Evolutionary conservation across 352 stramenopile species (phyloP).

Genomic region (Pythium volutum): DNA sequence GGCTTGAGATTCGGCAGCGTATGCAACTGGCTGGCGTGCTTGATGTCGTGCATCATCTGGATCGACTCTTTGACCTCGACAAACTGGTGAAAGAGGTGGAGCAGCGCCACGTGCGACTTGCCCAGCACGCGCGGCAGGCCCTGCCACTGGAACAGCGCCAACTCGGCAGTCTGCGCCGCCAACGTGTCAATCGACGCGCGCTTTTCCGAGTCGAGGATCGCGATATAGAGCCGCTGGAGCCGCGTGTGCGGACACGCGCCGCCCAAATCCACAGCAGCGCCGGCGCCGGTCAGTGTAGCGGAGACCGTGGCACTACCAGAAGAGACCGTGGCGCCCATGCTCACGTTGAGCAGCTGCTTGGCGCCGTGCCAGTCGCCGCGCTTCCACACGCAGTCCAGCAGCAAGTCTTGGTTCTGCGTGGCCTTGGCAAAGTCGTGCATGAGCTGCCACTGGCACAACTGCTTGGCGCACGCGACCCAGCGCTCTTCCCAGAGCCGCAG

Average conservation of each 20-base stretch:
- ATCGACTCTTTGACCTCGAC: constrained; percentile 92
- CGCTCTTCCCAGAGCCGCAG: constrained; percentile 84
- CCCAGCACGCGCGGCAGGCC: constrained; percentile 78
- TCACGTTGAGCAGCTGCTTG: constrained; percentile 64
- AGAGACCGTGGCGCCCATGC: constrained; percentile 10
- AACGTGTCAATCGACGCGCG: constrained; percentile 62
- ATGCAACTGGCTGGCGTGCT: constrained; percentile 73
- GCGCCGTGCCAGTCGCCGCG: constrained; percentile 85
- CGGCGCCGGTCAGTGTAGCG: not conserved
- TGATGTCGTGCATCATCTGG: constrained; percentile 90
- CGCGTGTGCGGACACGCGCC: constrained; percentile 67
- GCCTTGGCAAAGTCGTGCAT: constrained; percentile 92
- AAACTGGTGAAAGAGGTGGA: constrained; percentile 91
- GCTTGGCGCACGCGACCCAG: constrained; percentile 90
- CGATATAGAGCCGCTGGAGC: constrained; percentile 86
- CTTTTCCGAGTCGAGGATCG: constrained; percentile 84
- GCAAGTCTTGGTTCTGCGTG: constrained; percentile 89
- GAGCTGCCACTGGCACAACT: constrained; percentile 91
- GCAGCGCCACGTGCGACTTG: constrained; percentile 72
- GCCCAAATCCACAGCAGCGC: constrained; percentile 1
- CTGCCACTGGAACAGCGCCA: constrained; percentile 89
- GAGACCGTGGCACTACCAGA: not conserved
- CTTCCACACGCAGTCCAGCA: constrained; percentile 93
- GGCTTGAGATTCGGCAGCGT: constrained; percentile 90
- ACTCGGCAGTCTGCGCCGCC: constrained; percentile 66